Evolutionary conservation across 805 yeast species (phyloP).

Genomic region (Candida broadrunensis): DNA sequence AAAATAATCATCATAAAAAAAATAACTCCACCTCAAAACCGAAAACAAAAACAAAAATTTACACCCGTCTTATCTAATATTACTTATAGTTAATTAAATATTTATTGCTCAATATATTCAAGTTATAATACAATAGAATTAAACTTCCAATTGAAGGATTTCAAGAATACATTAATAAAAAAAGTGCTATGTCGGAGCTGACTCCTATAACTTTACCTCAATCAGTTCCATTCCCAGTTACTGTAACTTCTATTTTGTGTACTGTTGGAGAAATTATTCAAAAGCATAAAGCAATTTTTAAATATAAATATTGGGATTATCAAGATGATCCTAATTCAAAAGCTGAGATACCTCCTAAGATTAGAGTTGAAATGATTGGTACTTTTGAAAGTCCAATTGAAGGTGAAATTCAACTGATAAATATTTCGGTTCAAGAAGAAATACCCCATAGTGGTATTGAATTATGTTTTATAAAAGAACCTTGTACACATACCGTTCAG

Average conservation of each 20-base stretch:
- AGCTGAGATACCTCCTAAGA: conserved; percentile 40
- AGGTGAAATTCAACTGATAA: conserved; percentile 57
- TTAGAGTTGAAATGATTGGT: conserved; percentile 66
- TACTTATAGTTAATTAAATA: too few species aligned
- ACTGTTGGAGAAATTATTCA: conserved; percentile 43
- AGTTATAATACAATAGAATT: too few species aligned
- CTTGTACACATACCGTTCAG: conserved; percentile 90
- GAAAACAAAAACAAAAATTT: too few species aligned
- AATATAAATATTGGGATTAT: conserved; percentile 67
- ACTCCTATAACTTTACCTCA: conserved; percentile 58
- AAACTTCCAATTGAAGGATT: too few species aligned
- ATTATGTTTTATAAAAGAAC: conserved; percentile 64
- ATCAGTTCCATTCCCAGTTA: conserved; percentile 67
- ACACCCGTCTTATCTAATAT: too few species aligned
- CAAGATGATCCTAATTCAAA: conserved; percentile 51
- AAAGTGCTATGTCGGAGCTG: conserved; percentile 34
- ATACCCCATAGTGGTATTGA: conserved; percentile 45
- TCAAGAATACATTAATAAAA: too few species aligned
- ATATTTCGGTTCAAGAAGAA: conserved; percentile 57
- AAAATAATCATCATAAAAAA: too few species aligned
- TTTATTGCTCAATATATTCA: too few species aligned
- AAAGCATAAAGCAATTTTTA: conserved; percentile 53
- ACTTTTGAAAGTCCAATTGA: conserved; percentile 81
- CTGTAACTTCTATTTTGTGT: conserved; percentile 49
- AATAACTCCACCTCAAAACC: too few species aligned